Evolutionary conservation across 306 rosid species (phyloP).

Genomic region (Trichosanthes cucumerina): DNA sequence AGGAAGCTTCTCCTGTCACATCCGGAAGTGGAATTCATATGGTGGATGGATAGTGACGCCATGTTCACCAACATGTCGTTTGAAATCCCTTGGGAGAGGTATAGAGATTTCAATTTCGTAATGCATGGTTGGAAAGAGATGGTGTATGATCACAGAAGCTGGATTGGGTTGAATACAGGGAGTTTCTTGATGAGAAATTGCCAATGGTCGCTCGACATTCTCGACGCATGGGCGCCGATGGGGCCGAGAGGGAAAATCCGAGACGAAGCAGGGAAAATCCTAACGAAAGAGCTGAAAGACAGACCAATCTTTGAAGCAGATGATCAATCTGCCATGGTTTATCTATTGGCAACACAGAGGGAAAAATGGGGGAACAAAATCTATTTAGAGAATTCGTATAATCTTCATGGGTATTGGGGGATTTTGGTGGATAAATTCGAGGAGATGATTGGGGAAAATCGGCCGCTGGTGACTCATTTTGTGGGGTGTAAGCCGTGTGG

Average conservation of each 20-base stretch:
- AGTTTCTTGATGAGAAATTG: constrained; percentile 55
- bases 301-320: constrained; percentile 78
- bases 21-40: constrained; percentile 64
- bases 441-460: constrained; percentile 50
- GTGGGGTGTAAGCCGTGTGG: constrained; percentile 92
- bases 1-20: constrained; percentile 66
- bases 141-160: constrained; percentile 67
- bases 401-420: constrained; percentile 83
- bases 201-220: constrained; percentile 74
- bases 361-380: constrained; percentile 60
- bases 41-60: constrained; percentile 98
- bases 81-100: constrained; percentile 73
- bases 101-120: constrained; percentile 48
- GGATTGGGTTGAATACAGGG: constrained; percentile 86
- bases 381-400: constrained; percentile 55
- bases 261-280: constrained; percentile 65
- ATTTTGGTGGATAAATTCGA: constrained; percentile 73
- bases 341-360: constrained; percentile 36
- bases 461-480: constrained; percentile 88
- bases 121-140: constrained; percentile 85
- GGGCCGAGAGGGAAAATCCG: constrained; percentile 72
- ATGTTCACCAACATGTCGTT: constrained; percentile 87
- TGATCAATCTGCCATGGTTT: constrained; percentile 79
- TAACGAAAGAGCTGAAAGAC: constrained; percentile 47
- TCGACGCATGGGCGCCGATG: constrained; percentile 89